phyloP scores from a whole-genome alignment of 306 rosid genomes.

The Ormosia emarginata region DNA sequence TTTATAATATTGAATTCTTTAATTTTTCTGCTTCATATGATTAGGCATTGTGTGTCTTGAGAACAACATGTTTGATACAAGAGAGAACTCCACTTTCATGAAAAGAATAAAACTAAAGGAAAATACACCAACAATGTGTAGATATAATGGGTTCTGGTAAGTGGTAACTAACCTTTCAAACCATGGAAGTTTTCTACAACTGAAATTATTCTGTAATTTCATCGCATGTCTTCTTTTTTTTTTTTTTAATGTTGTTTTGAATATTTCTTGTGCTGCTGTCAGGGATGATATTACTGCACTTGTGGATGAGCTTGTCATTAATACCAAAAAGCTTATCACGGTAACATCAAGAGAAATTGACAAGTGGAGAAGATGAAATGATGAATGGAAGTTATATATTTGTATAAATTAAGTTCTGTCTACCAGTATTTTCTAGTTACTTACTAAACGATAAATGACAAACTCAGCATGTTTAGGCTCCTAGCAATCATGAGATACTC shows the following conservation, averaged over 20 bases:
- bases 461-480: background rate
- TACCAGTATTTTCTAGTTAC: background rate
- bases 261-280: slow-evolving; percentile 13
- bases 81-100: background rate
- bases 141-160: too few relatives aligned
- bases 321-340: slow-evolving; percentile 60
- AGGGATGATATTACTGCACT: slow-evolving; percentile 73
- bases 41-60: background rate
- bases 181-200: background rate
- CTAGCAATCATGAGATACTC: background rate
- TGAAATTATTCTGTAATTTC: slow-evolving; percentile 4
- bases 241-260: background rate
- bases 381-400: slow-evolving; percentile 15
- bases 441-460: background rate
- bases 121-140: background rate
- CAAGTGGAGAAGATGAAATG: slow-evolving; percentile 62
- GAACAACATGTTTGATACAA: background rate
- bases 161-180: too few relatives aligned
- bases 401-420: background rate
- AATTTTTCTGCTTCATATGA: background rate
- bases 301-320: slow-evolving; percentile 65
- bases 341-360: slow-evolving; percentile 70
- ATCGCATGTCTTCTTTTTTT: background rate
- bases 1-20: background rate
- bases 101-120: background rate